Base-by-base conservation (phyloP, 2,329 filamentous ascomycete species). In the Trichoderma pleuroti region DNA sequence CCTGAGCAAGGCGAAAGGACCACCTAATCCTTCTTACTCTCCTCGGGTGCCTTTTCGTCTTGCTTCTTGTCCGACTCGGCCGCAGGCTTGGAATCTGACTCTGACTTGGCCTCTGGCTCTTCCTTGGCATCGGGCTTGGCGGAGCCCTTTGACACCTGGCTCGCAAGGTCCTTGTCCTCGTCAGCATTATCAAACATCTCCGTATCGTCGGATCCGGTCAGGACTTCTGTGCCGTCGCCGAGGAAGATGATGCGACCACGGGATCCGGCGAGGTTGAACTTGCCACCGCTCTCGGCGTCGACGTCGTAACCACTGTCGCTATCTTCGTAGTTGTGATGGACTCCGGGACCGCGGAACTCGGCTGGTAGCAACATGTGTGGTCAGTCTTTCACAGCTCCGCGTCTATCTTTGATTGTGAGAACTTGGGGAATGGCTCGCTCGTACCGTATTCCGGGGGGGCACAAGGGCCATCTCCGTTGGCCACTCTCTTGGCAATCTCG, bases 361-460 rank as follows among this genome's bases (percentile, higher is more conserved):
- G 93, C 93, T 95, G 71, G 72, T 39, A 75, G 75, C 73, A 70
- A 70, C 64, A 59, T 76, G 65, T 71, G 46, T 70, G 56, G 76
- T 77, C 74, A 77, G 76, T 69, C n/a, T 63, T 63, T 71, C 39
- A 52, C 26, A 5, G 68, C 72, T 73, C 52, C 68, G 57, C 73
- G 71, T 73, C 64, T 70, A 65, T 71, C 52, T 18, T 61, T 68
- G 65, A 14, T 24, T 68, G 39, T 57, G 56, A 42, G 30, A 68
- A 68, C 42, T 67, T 70, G 79, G 81, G 82, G 83, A 81, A 74
- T 80, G 80, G 84, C 59, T 68, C 65, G 65, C 65, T 84, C 93
- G 91, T 95, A 94, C 96, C 96, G 86, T 98, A 99, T 90, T 99
- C 96, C 79, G 95, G 96, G 83, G 96, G 96, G 82, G 96, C 96